Evolutionary conservation across 768 basidiomycete species (phyloP), one percentile per base, ranked within the genome.

Genomic region (Naganishia randhawae): DNA sequence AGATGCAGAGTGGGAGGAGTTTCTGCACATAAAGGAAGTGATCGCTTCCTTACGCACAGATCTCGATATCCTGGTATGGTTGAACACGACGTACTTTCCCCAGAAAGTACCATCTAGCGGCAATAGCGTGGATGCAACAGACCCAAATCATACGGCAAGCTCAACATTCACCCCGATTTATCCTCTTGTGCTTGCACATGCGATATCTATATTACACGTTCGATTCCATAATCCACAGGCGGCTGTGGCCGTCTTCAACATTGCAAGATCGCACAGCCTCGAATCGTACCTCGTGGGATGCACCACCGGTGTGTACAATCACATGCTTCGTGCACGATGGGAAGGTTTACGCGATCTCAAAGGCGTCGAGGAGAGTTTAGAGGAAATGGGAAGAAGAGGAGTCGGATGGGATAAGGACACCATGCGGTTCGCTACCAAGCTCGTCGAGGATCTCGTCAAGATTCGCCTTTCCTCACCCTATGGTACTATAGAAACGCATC

Each of bases 231-330:
- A 92, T 69, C 92, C 93, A 0, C 84, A 91, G 73, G 84, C 92
- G 31, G 87, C 92, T 0, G 84, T 97, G 19, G 84, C 88, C 22
- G 84, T 95, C 29, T 97, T 96, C 81, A 83, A 88, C 57, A 84
- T 92, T 77, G 89, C 91, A 0, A 85, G 87, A 45, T 84, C 84
- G 45, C 84, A 87, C 3, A 91, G 89, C 1, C 85, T 88, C 55
- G 83, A 87, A 4, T 91, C 89, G 5, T 97, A 91, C 78, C 88
- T 94, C 33, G 88, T 88, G 73, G 94, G 93, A 2, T 97, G 94
- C 79, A 89, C 90, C 11, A 89, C 92, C 0, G 84, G 84, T 11
- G 89, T 88, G 0, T 96, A 95, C 80, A 92, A 93, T 78, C 91
- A 95, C 76, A 83, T 93, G 22, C 85, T 97, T 31, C 83, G 85